Conservation (phyloP, 306 rosid species). For the Cyamopsis tetragonoloba region DNA sequence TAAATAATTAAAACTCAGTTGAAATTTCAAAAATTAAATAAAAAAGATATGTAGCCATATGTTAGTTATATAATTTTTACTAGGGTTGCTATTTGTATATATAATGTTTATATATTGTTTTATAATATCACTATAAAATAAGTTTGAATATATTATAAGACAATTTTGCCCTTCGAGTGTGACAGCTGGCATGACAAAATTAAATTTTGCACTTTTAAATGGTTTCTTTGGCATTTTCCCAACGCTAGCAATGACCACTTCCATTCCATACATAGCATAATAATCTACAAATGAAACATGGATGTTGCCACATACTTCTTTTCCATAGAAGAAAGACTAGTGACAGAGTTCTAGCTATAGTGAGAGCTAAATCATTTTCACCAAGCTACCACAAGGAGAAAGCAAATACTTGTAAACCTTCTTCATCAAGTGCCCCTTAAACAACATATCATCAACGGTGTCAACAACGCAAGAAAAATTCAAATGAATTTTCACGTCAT, state of each 20-base stretch:
- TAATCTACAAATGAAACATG: slow-evolving; percentile 68
- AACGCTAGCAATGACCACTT: slow-evolving; percentile 51
- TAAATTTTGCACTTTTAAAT: slow-evolving; percentile 64
- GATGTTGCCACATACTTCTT: slow-evolving; percentile 43
- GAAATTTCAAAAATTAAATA: too few species aligned
- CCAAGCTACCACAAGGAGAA: slow-evolving; percentile 81
- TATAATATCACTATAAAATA: too few species aligned
- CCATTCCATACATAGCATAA: slow-evolving; percentile 63
- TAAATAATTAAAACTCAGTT: too few species aligned
- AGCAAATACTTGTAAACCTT: slow-evolving; percentile 75
- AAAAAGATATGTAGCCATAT: too few species aligned
- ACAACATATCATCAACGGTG: slow-evolving; percentile 27
- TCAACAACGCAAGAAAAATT: slow-evolving; percentile 16
- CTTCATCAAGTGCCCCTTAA: slow-evolving; percentile 67
- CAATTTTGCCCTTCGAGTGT: slow-evolving; percentile 57
- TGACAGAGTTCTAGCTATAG: slow-evolving; percentile 54
- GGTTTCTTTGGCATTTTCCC: slow-evolving; percentile 71
- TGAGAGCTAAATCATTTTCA: slow-evolving; percentile 57
- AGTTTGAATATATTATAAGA: too few species aligned
- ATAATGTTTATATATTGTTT: too few species aligned
- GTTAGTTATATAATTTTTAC: too few species aligned
- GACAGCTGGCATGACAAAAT: slow-evolving; percentile 71
- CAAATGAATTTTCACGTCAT: not conserved
- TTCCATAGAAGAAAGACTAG: slow-evolving; percentile 57
- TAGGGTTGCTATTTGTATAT: too few species aligned